Evolutionary conservation across 306 rosid genomes (phyloP).

Genomic region (Cajanus cajan): DNA sequence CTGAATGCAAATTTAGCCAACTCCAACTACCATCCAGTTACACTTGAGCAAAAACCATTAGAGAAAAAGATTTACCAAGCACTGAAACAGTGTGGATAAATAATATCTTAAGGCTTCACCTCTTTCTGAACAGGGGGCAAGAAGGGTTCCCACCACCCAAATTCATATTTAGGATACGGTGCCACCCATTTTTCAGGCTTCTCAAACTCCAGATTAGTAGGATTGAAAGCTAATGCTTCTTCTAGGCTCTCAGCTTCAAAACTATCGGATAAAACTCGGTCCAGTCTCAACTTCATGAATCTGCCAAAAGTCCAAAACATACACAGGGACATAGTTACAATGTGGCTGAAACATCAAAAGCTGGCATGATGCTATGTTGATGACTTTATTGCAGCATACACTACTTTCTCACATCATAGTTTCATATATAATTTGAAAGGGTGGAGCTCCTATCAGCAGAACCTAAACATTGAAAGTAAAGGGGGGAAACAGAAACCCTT

Average conservation of each 20-base stretch:
- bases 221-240: slow-evolving; percentile 83
- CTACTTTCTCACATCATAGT: not conserved
- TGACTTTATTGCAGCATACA: slow-evolving; percentile 3
- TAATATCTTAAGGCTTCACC: slow-evolving; percentile 52
- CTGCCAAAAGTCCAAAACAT: slow-evolving; percentile 48
- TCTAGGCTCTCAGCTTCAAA: slow-evolving; percentile 72
- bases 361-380: slow-evolving; percentile 23
- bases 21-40: slow-evolving; percentile 30
- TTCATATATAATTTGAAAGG: slow-evolving; percentile 14
- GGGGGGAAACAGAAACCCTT: not conserved
- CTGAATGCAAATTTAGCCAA: slow-evolving; percentile 33
- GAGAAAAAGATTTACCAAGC: slow-evolving; percentile 1
- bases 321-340: slow-evolving; percentile 14
- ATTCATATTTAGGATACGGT: slow-evolving; percentile 87
- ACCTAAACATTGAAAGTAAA: not conserved
- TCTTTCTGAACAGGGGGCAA: slow-evolving; percentile 62
- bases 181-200: slow-evolving; percentile 96
- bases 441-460: slow-evolving; percentile 1
- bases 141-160: slow-evolving; percentile 87
- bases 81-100: slow-evolving; percentile 8
- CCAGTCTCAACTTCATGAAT: slow-evolving; percentile 97
- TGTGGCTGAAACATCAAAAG: slow-evolving; percentile 15
- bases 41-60: slow-evolving; percentile 9
- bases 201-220: slow-evolving; percentile 70
- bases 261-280: slow-evolving; percentile 79